Base-by-base conservation (phyloP, 441 rosid genomes). In the Euphorbia celastroides region DNA sequence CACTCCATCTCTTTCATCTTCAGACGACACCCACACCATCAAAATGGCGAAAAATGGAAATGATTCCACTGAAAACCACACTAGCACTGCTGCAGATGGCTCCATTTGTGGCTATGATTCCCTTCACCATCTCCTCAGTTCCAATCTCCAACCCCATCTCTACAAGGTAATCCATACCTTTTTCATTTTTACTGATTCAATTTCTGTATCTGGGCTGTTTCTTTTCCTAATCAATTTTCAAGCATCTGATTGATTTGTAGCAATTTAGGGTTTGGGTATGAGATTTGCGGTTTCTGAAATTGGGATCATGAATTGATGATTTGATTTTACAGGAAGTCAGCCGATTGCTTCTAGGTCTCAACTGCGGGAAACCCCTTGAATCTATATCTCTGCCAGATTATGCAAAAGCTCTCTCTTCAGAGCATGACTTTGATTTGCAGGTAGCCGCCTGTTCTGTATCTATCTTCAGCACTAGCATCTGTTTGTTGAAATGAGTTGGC, bases 101-200 rank as follows among this genome's bases (percentile, higher is more conserved):
- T 84, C 97, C 7, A 76, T 88, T 68, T 81, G 89, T 71, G 99
- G 97, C 51, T 82, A 85, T 70, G 89, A 93, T 12, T 91, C 97
- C 2, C 88, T 91, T 55, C 84, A 86, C 48, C 83, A 77, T 52
- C 96, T 93, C 76, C 78, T 93, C 26, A 75, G 84, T 11, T 68
- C 75, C 9, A 86, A 93, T 79, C 97, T 89, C 77, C 68, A 83
- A 64, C 97, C 96, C 62, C 85, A 89, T 61, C 73, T 89, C 67
- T 91, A 75, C 69, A 84, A 84, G 99, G 99, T 88, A 73, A 59
- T 32, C 36, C 27, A 36, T 41, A 2, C 46, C 32, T 28, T 26
- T 20, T 50, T 9, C 2, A 9, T 3, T 42, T 28, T 63, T 10
- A 17, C 27, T 16, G 60, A 30, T 28, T 42, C 28, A 9, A 23